A percentile compares a stretch with the other conserved stretches of the same genome.
These are phyloP conservation scores for Mortierella sp. DNA, from an alignment of 371 early-diverging fungal genomes.

Conservation along the genomic window DNA sequence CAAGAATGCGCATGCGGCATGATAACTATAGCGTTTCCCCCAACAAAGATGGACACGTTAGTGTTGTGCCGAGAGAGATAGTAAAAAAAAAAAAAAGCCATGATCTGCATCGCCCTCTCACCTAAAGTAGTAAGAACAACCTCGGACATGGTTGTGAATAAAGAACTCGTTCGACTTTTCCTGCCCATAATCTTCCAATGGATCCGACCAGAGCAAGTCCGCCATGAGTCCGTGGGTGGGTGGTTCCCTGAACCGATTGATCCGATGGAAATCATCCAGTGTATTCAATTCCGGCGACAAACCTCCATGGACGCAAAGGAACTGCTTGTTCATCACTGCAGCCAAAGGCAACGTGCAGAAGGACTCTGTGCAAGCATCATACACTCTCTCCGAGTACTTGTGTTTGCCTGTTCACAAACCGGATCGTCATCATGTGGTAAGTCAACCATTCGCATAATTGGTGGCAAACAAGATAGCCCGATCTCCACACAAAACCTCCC, in stretches of 20 bases:
- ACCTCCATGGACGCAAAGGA: slow-evolving; percentile 99
- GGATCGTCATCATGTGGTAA: too few relatives aligned
- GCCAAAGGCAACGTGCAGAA: slow-evolving; percentile 96
- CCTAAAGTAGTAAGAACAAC: slow-evolving; percentile 95
- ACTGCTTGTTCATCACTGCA: slow-evolving; percentile 97
- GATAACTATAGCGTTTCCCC: slow-evolving; percentile 65
- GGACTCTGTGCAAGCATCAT: slow-evolving; percentile 91
- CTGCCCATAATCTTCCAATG: slow-evolving; percentile 93
- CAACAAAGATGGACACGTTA: slow-evolving; percentile 78
- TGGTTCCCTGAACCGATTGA: slow-evolving; percentile 96
- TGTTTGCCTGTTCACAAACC: too few relatives aligned
- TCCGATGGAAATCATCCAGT: slow-evolving; percentile 85
- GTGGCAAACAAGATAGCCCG: neutral
- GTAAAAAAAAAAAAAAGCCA: slow-evolving; percentile 72
- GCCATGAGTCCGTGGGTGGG: slow-evolving; percentile 96
- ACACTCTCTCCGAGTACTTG: slow-evolving; percentile 94
- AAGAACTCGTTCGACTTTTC: slow-evolving; percentile 85
- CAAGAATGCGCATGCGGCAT: slow-evolving; percentile 92
- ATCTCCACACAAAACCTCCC: neutral
- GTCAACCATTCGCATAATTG: neutral
- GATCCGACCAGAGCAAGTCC: slow-evolving; percentile 99
- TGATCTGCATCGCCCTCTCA: too few relatives aligned
- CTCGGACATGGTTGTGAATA: slow-evolving; percentile 85
- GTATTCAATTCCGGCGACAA: slow-evolving; percentile 94
- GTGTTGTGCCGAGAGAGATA: slow-evolving; percentile 83